Evolutionary conservation across 495 filamentous ascomycete genomes (phyloP).

Genomic region (Lepidopterella palustris): DNA sequence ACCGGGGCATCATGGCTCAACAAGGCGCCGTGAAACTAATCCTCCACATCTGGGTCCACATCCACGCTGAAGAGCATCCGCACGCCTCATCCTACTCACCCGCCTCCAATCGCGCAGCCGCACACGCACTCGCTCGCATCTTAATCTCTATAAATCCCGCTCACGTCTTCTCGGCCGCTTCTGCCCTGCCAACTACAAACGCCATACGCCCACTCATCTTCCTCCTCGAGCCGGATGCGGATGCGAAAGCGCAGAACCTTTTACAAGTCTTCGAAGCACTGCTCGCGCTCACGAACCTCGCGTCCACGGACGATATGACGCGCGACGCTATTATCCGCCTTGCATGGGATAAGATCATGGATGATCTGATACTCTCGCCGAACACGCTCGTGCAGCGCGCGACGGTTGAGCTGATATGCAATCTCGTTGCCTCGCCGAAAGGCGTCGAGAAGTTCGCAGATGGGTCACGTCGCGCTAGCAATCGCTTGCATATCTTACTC

Average conservation of each 20-base stretch:
- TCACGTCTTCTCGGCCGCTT: slow-evolving; percentile 74
- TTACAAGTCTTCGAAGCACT: slow-evolving; percentile 84
- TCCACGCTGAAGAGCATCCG: slow-evolving; percentile 28
- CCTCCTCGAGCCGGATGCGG: slow-evolving; percentile 59
- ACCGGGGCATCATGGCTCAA: slow-evolving; percentile 75
- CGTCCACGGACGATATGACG: slow-evolving; percentile 64
- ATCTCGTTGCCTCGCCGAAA: slow-evolving; percentile 71
- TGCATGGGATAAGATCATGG: slow-evolving; percentile 59
- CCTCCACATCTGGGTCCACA: slow-evolving; percentile 56
- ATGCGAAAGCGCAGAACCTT: slow-evolving; percentile 48
- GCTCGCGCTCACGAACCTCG: slow-evolving; percentile 88
- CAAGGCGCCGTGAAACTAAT: slow-evolving; percentile 86
- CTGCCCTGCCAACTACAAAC: slow-evolving; percentile 62
- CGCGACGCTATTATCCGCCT: slow-evolving; percentile 63
- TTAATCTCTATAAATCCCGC: slow-evolving; percentile 82
- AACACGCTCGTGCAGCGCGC: slow-evolving; percentile 76
- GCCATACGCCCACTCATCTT: slow-evolving; percentile 72
- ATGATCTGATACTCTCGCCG: slow-evolving; percentile 72
- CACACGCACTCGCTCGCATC: slow-evolving; percentile 86
- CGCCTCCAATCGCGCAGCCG: slow-evolving; percentile 48
- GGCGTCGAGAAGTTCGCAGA: slow-evolving; percentile 72
- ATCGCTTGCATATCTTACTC: slow-evolving; percentile 73
- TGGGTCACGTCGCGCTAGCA: slow-evolving; percentile 53
- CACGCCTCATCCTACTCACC: slow-evolving; percentile 23
- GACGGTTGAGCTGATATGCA: slow-evolving; percentile 83